These are phyloP conservation scores for Lentinula edodes DNA, from an alignment of 768 basidiomycete species.

Conservation along the genomic window DNA sequence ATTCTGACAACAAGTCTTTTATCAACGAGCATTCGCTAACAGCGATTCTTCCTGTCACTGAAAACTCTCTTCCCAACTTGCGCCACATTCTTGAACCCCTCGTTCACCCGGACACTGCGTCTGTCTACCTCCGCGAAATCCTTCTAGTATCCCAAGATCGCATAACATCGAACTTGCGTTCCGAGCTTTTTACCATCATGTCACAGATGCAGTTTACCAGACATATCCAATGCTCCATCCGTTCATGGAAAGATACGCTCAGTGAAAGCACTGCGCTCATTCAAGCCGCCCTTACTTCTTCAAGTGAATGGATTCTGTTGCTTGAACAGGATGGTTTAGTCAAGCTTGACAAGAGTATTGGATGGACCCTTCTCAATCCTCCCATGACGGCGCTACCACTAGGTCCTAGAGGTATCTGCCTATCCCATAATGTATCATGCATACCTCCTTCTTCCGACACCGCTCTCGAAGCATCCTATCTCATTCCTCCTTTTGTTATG, in stretches of 20 bases:
- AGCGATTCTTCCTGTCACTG: slow-evolving; percentile 2
- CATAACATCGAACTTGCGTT: not conserved
- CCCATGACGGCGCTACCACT: slow-evolving; percentile 28
- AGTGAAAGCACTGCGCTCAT: slow-evolving; percentile 16
- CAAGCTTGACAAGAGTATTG: slow-evolving; percentile 24
- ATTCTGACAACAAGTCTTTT: not conserved
- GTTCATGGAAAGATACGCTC: not conserved
- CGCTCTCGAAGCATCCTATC: slow-evolving; percentile 37
- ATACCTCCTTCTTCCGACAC: slow-evolving; percentile 23
- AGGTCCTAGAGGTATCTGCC: slow-evolving; percentile 34
- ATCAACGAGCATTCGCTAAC: slow-evolving; percentile 1
- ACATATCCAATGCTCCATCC: not conserved
- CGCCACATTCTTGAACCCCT: not conserved
- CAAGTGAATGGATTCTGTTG: slow-evolving; percentile 47
- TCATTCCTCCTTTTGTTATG: slow-evolving; percentile 59
- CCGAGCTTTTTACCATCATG: not conserved
- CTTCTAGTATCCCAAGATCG: slow-evolving; percentile 1
- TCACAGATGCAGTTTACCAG: not conserved
- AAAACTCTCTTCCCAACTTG: not conserved
- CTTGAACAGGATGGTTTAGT: slow-evolving; percentile 42
- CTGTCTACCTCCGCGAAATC: not conserved
- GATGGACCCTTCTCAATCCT: slow-evolving; percentile 36
- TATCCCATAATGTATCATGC: slow-evolving; percentile 22
- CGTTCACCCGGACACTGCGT: not conserved
- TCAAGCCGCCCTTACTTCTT: slow-evolving; percentile 28